Evolutionary conservation across 306 rosid species (phyloP).

Genomic region (Cucurbita moschata): DNA sequence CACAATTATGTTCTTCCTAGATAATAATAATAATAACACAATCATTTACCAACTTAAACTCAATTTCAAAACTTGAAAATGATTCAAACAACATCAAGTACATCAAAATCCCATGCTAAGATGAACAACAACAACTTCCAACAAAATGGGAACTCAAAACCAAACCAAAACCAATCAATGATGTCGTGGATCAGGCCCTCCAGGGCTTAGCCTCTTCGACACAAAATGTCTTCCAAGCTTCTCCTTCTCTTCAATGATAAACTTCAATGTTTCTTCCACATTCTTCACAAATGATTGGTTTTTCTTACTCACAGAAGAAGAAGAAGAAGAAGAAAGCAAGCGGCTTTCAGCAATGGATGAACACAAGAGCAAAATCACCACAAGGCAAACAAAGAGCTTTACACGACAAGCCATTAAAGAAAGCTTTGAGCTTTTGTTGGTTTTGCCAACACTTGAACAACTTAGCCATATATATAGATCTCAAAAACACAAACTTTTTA

Average conservation of each 20-base stretch:
- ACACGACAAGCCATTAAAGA: not conserved
- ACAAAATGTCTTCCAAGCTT: constrained; percentile 1
- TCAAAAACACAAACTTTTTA: not conserved
- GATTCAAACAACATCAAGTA: not conserved
- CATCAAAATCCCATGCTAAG: not conserved
- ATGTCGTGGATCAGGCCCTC: constrained; percentile 6
- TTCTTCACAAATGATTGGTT: not conserved
- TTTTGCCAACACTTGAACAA: not conserved
- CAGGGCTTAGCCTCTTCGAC: constrained; percentile 1
- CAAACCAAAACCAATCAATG: not conserved
- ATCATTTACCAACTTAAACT: not conserved
- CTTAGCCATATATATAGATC: not conserved
- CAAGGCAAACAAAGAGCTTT: not conserved
- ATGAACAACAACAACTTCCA: not conserved
- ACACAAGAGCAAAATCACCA: not conserved
- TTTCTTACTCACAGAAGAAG: not conserved
- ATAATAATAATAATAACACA: too few species aligned
- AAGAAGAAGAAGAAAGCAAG: not conserved
- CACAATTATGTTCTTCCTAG: not conserved
- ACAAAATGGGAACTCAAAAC: not conserved
- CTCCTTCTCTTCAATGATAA: not conserved
- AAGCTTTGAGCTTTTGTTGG: not conserved
- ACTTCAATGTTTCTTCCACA: not conserved
- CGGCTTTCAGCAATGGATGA: not conserved
- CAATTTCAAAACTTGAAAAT: too few species aligned